Evolutionary conservation across 192 early-diverging fungal species (phyloP), one percentile per base, ranked within the genome.

Genomic region (Backusella australiensis): DNA sequence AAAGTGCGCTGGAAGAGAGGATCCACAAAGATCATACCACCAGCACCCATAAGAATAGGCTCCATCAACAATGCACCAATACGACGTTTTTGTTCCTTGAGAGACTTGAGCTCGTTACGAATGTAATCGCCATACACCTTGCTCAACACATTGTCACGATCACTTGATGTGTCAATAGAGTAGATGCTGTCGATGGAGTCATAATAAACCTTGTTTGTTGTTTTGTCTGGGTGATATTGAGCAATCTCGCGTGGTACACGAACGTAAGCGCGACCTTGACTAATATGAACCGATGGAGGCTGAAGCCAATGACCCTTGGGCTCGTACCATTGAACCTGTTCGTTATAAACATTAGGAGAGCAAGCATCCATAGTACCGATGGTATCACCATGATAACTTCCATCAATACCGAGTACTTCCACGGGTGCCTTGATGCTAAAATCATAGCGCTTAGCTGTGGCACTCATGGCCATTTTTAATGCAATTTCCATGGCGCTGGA

Each of bases 341-440:
- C 83, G 73, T 95, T 95, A 75, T 89, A 94, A 8, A 88, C 82
- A 67, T 90, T 93, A 35, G 93, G 92, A 41, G 87, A 85, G 73
- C 90, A 92, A 5, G 91, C 90, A 77, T 93, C 89, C 94, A 96
- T 96, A 26, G 90, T 88, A 32, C 94, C 94, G 52, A 94, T 95
- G 1, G 94, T 96, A 73, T 96, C 94, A 39, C 94, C 94, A 76
- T 96, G 94, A 76, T 96, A 96, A n/a, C 88, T 86, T 7, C 94
- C 93, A 35, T 91, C 82, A 4, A 94, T 73, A 34, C 93, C 93
- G 35, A 94, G 76, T 2, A 93, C 82, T 67, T 88, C 88, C 9
- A 91, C 65, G 52, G 78, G 84, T 19, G 70, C 71, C 17, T 77
- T 46, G 15, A 79, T 81, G 15, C 77, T 34, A 39, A 80, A 78